phyloP scores from a whole-genome alignment of 768 basidiomycete species.

The Tephrocybe sp. region DNA sequence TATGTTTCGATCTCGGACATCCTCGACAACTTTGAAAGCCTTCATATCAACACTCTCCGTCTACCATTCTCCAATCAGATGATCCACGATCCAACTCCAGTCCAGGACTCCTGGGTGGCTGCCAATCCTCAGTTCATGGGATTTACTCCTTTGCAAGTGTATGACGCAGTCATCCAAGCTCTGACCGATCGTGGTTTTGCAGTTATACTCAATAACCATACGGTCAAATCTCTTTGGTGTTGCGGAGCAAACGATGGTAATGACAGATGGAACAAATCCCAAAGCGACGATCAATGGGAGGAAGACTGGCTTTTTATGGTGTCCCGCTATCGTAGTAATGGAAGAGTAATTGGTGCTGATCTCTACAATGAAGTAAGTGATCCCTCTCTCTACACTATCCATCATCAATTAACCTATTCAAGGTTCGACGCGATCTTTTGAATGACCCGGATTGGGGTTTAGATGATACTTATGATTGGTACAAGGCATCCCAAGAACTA shows the following conservation, averaged over 20 bases:
- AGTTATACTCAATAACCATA: conserved; percentile 18
- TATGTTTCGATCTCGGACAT: conserved; percentile 7
- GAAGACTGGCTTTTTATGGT: conserved; percentile 18
- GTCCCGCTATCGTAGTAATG: conserved; percentile 14
- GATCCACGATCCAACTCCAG: conserved; percentile 14
- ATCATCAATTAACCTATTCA: background rate
- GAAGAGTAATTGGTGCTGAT: conserved; percentile 14
- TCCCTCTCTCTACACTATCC: background rate
- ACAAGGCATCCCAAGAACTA: conserved; percentile 6
- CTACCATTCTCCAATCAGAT: conserved; percentile 19
- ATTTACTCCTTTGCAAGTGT: conserved; percentile 14
- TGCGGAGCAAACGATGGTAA: conserved; percentile 16
- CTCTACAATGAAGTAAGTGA: conserved; percentile 16
- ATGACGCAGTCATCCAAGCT: conserved; percentile 15
- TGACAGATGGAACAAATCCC: conserved; percentile 18
- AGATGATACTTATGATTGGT: conserved; percentile 12
- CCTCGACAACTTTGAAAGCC: conserved; percentile 14
- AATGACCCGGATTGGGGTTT: conserved; percentile 15
- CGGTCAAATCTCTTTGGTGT: conserved; percentile 17
- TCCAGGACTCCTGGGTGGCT: conserved; percentile 12
- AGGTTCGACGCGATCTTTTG: conserved; percentile 16
- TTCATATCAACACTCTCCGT: conserved; percentile 14
- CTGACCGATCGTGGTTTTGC: conserved; percentile 14
- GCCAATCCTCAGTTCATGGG: conserved; percentile 15
- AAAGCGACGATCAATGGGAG: conserved; percentile 13